Evolutionary conservation across 257 asterid genomes (phyloP), one percentile per base, ranked within the genome.

Genomic region (Voacanga thouarsii): DNA sequence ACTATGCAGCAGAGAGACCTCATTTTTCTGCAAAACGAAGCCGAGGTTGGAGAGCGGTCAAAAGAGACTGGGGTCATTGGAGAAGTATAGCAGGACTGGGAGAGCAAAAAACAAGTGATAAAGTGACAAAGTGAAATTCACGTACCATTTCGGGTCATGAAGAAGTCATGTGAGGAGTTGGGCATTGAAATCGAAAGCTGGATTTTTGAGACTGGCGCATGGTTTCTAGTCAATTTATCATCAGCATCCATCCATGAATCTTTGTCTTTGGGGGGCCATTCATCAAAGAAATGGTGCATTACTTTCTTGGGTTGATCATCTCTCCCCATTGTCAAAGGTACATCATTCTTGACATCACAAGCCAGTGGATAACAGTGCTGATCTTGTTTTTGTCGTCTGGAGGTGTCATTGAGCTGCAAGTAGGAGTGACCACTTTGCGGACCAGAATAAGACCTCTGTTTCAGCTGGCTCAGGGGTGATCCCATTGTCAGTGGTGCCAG

Each of bases 261-360:
- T 80, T 86, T 79, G 75, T 93, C 96, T 66, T 87, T 90, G 1
- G 87, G 87, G 9, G 91, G 86, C 89, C 91, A 83, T 83, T 94
- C 96, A 56, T 95, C 99, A 67, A 95, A 86, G 86, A 95, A 95
- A 86, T 85, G 98, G 80, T 93, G 99, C 97, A 93, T 91, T 1
- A 90, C 95, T 85, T 91, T 91, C 93, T 91, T 90, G 37, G 92
- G 92, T 72, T 84, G 91, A 21, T 80, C 78, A 11, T 85, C 87
- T 64, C 79, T 75, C 63, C 79, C 85, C 59, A 50, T 6, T 60
- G 60, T 66, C 50, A 41, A 57, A 56, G 45, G 55, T 49, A 64
- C 23, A 28, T 74, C 55, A 26, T 71, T 71, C 61, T 74, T 73
- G 47, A 55, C 72, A 59, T 71, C 75, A 53, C 45, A 45, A 44